Evolutionary conservation across 768 basidiomycete species (phyloP).

Genomic region (Cystofilobasidium macerans): DNA sequence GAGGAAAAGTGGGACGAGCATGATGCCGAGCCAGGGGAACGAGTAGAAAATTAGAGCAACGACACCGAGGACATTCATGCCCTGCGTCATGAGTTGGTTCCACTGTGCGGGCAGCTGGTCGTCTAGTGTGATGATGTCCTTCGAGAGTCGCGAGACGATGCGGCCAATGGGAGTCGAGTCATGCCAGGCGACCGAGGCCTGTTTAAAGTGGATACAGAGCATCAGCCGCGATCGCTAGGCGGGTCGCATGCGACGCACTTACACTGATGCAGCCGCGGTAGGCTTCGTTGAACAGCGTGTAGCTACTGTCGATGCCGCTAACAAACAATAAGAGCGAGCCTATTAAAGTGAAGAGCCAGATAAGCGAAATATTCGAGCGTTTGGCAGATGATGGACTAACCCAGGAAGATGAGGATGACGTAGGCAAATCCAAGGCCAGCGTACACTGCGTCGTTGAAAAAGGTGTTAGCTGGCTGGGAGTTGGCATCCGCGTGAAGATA

Average conservation of each 20-base stretch:
- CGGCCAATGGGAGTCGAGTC: conserved; percentile 29
- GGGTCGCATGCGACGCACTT: too few species aligned
- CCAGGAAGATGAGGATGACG: conserved; percentile 16
- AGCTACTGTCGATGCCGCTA: conserved; percentile 38
- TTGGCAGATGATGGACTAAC: background rate
- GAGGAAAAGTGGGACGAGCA: conserved; percentile 28
- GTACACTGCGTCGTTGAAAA: conserved; percentile 8
- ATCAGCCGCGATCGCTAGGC: too few species aligned
- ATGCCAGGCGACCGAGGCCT: conserved; percentile 37
- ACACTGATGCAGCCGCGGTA: conserved; percentile 41
- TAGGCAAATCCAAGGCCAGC: conserved; percentile 14
- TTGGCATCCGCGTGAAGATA: background rate
- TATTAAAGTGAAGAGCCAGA: background rate
- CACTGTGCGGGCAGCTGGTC: conserved; percentile 25
- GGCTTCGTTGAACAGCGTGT: conserved; percentile 49
- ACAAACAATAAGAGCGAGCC: conserved; percentile 5
- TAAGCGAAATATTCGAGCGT: background rate
- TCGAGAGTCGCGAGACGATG: conserved; percentile 36
- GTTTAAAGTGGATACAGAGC: conserved; percentile 38
- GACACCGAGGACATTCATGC: conserved; percentile 15
- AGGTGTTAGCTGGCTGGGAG: too few species aligned
- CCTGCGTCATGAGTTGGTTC: conserved; percentile 8
- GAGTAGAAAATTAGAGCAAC: conserved; percentile 25
- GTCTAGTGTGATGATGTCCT: conserved; percentile 39
- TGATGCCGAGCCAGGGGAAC: conserved; percentile 15